A percentile compares a stretch with the other conserved stretches of the same genome.
phyloP scores from a whole-genome alignment of 2,329 filamentous ascomycete genomes.

The Fonsecaea erecta region DNA sequence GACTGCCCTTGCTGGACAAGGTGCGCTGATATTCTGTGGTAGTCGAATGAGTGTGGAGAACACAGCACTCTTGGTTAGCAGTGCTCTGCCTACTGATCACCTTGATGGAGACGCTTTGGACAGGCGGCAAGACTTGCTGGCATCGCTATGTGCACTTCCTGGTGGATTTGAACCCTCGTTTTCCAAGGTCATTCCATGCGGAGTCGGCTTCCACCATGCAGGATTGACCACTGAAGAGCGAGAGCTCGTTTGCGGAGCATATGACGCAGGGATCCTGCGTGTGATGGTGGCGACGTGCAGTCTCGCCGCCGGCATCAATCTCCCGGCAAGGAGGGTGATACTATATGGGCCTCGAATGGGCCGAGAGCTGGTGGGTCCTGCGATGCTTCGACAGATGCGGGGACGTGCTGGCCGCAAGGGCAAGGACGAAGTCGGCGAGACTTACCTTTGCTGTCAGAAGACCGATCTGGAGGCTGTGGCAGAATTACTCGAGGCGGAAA shows the following conservation, averaged over 20 bases:
- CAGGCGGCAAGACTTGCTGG: constrained; percentile 66
- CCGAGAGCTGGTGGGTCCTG: constrained; percentile 73
- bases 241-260: constrained; percentile 71
- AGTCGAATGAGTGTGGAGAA: constrained; percentile 70
- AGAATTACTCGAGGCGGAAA: constrained; percentile 71
- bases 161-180: constrained; percentile 70
- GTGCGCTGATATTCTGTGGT: constrained; percentile 74
- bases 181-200: constrained; percentile 66
- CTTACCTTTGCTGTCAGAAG: constrained; percentile 73
- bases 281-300: constrained; percentile 78
- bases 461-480: constrained; percentile 71
- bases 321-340: constrained; percentile 73
- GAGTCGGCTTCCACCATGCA: constrained; percentile 74
- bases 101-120: constrained; percentile 58
- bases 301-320: constrained; percentile 80
- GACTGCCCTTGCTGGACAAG: constrained; percentile 70
- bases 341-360: constrained; percentile 77
- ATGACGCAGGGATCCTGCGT: constrained; percentile 69
- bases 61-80: constrained; percentile 69
- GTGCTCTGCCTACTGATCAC: constrained; percentile 62
- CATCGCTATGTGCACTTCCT: constrained; percentile 67
- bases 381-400: constrained; percentile 81
- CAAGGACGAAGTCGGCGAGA: constrained; percentile 77
- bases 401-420: constrained; percentile 78
- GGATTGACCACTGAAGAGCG: constrained; percentile 73